Conservation (phyloP, 2,329 filamentous ascomycete species). For the Hypoxylon sp. region DNA sequence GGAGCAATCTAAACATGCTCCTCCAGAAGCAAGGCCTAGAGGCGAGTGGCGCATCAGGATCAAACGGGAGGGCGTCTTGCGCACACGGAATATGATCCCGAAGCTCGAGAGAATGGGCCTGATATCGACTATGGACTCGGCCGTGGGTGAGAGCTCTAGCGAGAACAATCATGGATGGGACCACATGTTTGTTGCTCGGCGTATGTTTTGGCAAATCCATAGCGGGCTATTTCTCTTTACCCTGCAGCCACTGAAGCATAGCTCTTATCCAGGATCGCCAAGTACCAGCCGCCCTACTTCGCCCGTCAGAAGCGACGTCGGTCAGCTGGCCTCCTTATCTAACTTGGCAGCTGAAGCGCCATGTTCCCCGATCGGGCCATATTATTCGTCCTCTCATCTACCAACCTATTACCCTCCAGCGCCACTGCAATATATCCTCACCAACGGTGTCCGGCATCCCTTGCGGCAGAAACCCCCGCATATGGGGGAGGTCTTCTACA, state of each 20-base stretch:
- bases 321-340: conserved; percentile 50
- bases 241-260: conserved; percentile 70
- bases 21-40: conserved; percentile 77
- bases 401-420: conserved; percentile 92
- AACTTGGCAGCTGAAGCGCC: conserved; percentile 56
- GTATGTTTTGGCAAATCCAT: conserved; percentile 93
- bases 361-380: conserved; percentile 73
- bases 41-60: conserved; percentile 91
- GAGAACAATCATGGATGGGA: conserved; percentile 77
- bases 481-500: conserved; percentile 93
- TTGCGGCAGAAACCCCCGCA: conserved; percentile 88
- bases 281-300: conserved; percentile 68
- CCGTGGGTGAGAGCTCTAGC: conserved; percentile 76
- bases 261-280: conserved; percentile 65
- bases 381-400: conserved; percentile 85
- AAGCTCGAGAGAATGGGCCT: conserved; percentile 96
- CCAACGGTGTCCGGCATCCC: conserved; percentile 85
- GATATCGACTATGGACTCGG: conserved; percentile 80
- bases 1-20: conserved; percentile 74
- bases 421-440: conserved; percentile 84
- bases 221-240: conserved; percentile 90
- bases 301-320: conserved; percentile 59
- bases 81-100: conserved; percentile 84
- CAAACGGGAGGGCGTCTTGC: conserved; percentile 88
- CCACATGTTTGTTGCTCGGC: conserved; percentile 84